phyloP scores from a whole-genome alignment of 495 filamentous ascomycete genomes.

The Lophiotrema nucula region DNA sequence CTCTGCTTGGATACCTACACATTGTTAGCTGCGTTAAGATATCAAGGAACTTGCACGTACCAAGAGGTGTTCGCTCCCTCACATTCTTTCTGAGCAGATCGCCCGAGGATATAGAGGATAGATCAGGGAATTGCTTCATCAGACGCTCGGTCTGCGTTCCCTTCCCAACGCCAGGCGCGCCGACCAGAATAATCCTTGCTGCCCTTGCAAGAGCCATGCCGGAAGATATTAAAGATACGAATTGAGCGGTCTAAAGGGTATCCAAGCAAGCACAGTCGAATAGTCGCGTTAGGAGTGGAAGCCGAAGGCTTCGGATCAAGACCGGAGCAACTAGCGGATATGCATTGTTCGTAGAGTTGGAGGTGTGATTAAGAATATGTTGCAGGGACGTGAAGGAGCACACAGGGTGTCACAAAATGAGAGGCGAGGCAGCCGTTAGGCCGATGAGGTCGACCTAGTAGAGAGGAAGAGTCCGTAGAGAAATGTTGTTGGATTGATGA shows the following conservation, averaged over 20 bases:
- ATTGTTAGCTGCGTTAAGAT: slow-evolving; percentile 5
- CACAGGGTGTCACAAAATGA: too few species aligned
- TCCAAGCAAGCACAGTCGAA: too few species aligned
- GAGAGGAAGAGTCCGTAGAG: too few species aligned
- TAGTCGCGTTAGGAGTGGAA: slow-evolving; percentile 14
- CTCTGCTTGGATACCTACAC: slow-evolving; percentile 81
- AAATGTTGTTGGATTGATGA: too few species aligned
- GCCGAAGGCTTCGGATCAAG: slow-evolving; percentile 22
- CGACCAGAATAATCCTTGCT: slow-evolving; percentile 90
- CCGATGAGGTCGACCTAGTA: too few species aligned
- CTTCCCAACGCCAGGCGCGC: slow-evolving; percentile 91
- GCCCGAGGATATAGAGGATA: slow-evolving; percentile 90
- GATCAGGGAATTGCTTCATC: slow-evolving; percentile 78
- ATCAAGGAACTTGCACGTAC: slow-evolving; percentile 48
- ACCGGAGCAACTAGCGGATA: slow-evolving; percentile 17
- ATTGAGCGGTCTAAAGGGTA: too few species aligned
- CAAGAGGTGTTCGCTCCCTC: slow-evolving; percentile 74
- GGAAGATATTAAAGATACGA: too few species aligned
- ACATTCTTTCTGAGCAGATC: slow-evolving; percentile 90
- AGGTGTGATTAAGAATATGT: too few species aligned
- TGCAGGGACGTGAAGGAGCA: too few species aligned
- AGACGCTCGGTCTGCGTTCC: slow-evolving; percentile 91
- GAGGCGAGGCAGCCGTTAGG: too few species aligned
- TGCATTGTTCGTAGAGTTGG: slow-evolving; percentile 16
- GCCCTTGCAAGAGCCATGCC: slow-evolving; percentile 48